Evolutionary conservation across 2,329 filamentous ascomycete species (phyloP), one percentile per base, ranked within the genome.

Genomic region (Pestalotiopsis sp.): DNA sequence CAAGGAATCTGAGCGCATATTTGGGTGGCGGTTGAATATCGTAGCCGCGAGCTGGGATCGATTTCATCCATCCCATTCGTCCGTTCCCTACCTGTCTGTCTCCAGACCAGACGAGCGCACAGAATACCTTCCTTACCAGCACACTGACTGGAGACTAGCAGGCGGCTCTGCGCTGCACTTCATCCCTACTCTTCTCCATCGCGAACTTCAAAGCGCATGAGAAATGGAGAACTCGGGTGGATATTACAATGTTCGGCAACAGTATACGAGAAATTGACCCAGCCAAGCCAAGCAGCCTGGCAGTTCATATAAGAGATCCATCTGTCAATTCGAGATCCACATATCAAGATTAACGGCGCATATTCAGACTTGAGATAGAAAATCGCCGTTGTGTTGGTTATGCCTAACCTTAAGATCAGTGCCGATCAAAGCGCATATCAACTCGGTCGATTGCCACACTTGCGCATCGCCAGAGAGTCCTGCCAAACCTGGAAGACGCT

Each of bases 1-100:
- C 17, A 17, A 52, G 64, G 26, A 61, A 66, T 66, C 64, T 59
- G 64, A 66, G 64, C 64, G 61, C 40, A 52, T 64, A 64, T 40
- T 64, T n/a, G 61, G 26, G 26, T 62, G n/a, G 24, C n/a, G 38
- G 11, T 62, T 9, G 44, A 52, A 52, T 52, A 52, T 52, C 5
- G n/a, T 22, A 52, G 44, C 44, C 44, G 44, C 44, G 44, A 35
- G 20, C 44, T n/a, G 44, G 44, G 44, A 52, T 52, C 44, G 17
- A 14, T 20, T 52, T 52, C 44, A 52, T 17, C 17, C 44, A n/a
- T 52, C 44, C 20, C 22, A 52, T 52, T 52, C 44, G 44, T 52
- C 44, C 44, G 20, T 52, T 52, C 44, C 44, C 30, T 9, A 20
- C 17, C 20, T n/a, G 17, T 20, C n/a, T n/a, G 44, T n/a, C 44